Evolutionary conservation across 768 basidiomycete genomes (phyloP), one percentile per base, ranked within the genome.

Genomic region (Mycena galericulata): DNA sequence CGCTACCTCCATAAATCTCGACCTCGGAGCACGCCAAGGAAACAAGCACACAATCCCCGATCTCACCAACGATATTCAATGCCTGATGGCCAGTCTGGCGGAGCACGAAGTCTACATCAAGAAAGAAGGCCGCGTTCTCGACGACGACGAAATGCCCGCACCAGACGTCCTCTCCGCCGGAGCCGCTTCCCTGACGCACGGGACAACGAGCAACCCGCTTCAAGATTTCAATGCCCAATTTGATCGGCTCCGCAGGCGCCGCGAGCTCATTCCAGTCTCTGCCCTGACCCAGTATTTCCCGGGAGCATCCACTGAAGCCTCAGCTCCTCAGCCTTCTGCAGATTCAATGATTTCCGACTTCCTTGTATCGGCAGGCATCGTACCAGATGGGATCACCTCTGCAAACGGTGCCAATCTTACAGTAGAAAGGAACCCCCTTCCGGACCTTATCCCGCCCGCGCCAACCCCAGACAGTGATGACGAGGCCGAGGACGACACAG

Each of bases 11-110:
- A 57, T 54, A 3, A 62, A 63, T 30, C 18, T 2, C 2, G 72
- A 75, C 12, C 70, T 83, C 30, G 80, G 80, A 0, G 43, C 77
- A 0, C 67, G 74, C 22, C 79, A 78, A 30, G 82, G 82, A 0
- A 70, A 49, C 2, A 74, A 71, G 53, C 83, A 84, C 49, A 50
- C 73, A 7, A 69, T 58, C 0, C 73, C 78, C 2, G 64, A 81
- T 50, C 65, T 83, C 0, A 32, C 56, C 5, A 61, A 74, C 2
- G 82, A 84, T 38, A 79, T 83, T 24, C 18, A 40, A 0, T 55
- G 55, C 7, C 65, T 77, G 15, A 75, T 75, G 73, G 38, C 51
- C 11, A 74, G 75, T 14, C 67, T 78, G 0, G 34, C n/a, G 0
- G 61, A 70, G 17, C 76, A 75, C 41, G 40, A 65, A 2, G 77